A percentile compares a stretch with the other conserved stretches of the same genome.
These are phyloP conservation scores for Russula abietina DNA, from an alignment of 768 basidiomycete genomes.

Conservation along the genomic window DNA sequence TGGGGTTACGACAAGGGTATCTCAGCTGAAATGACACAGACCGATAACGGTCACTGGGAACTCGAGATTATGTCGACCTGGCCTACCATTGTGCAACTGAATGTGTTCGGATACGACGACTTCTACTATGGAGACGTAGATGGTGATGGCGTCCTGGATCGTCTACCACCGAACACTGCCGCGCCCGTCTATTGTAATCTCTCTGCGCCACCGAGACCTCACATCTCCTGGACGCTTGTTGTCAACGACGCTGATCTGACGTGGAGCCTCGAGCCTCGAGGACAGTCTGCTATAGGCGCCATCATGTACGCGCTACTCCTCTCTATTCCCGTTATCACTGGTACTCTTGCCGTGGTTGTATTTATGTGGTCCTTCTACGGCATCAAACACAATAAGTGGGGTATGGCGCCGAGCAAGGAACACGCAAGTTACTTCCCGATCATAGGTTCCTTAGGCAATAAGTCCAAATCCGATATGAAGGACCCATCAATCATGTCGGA, in stretches of 20 bases:
- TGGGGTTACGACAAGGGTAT: conserved; percentile 92
- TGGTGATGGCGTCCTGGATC: conserved; percentile 81
- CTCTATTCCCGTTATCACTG: conserved; percentile 80
- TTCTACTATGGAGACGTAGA: conserved; percentile 92
- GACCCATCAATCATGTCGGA: conserved; percentile 58
- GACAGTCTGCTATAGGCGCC: conserved; percentile 71
- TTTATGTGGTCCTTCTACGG: conserved; percentile 98
- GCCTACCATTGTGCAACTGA: conserved; percentile 87
- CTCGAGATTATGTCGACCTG: conserved; percentile 85
- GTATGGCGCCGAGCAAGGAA: conserved; percentile 67
- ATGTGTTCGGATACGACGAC: conserved; percentile 86
- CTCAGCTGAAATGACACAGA: conserved; percentile 58
- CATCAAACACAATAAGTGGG: conserved; percentile 90
- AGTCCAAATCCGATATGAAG: conserved; percentile 66
- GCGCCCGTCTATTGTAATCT: conserved; percentile 88
- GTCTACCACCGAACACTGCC: conserved; percentile 80
- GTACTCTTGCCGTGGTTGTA: conserved; percentile 68
- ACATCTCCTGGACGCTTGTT: conserved; percentile 80
- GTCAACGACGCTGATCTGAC: conserved; percentile 71
- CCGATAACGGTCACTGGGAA: conserved; percentile 66
- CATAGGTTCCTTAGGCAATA: conserved; percentile 56
- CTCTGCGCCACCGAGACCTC: conserved; percentile 82
- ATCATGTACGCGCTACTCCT: conserved; percentile 84
- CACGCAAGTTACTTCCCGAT: conserved; percentile 85
- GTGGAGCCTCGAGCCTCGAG: conserved; percentile 79